These are phyloP conservation scores for Aegle marmelos DNA, from an alignment of 345 rosid species.

Conservation along the genomic window DNA sequence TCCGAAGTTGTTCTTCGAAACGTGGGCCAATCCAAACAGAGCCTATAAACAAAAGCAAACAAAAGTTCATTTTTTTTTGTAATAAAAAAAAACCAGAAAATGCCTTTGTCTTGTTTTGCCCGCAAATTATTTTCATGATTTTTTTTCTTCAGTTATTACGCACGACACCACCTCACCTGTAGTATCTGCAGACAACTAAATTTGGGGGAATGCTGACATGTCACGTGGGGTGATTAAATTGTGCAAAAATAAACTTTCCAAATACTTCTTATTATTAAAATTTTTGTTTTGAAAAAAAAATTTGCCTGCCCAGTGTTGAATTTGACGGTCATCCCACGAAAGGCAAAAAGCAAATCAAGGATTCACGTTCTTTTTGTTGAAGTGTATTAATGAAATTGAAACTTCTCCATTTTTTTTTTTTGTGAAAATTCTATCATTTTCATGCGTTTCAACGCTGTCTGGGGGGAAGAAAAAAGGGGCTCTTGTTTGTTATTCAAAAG, in stretches of 20 bases:
- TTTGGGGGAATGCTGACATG: background rate
- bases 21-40: background rate
- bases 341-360: background rate
- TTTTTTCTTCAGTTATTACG: no score
- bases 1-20: rapidly evolving
- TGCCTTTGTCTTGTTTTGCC: background rate
- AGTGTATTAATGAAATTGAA: background rate
- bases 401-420: no score
- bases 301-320: background rate
- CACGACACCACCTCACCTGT: no score
- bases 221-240: background rate
- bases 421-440: background rate
- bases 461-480: no score
- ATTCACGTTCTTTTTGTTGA: background rate
- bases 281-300: background rate
- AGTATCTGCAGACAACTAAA: background rate
- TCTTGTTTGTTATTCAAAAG: background rate
- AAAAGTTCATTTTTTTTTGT: background rate
- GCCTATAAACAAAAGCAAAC: background rate
- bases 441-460: background rate
- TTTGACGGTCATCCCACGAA: background rate
- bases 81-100: background rate
- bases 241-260: background rate
- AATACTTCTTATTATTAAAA: background rate
- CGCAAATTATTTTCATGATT: background rate